Percentiles rank a stretch among this genome's conserved stretches.
Evolutionary conservation across 257 asterid genomes (phyloP).

Genomic region (Parsonsia alboflavescens): DNA sequence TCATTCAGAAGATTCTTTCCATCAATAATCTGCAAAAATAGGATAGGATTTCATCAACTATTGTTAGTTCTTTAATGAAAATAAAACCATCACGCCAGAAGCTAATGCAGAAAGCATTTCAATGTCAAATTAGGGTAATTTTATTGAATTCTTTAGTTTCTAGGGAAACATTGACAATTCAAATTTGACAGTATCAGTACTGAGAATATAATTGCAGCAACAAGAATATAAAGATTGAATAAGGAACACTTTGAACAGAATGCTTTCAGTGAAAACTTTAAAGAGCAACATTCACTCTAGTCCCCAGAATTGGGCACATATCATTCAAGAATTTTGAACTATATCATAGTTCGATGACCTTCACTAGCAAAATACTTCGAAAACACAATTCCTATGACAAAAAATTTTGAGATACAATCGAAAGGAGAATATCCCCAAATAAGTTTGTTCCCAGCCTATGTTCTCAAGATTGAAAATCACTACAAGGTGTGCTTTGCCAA

Average conservation of each 20-base stretch:
- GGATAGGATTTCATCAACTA: not conserved
- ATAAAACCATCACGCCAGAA: not conserved
- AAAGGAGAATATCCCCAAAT: not conserved
- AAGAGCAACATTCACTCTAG: not conserved
- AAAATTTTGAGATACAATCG: not conserved
- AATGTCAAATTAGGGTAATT: not conserved
- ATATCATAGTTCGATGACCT: not conserved
- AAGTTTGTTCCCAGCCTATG: not conserved
- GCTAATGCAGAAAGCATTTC: not conserved
- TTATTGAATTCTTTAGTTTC: not conserved
- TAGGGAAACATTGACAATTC: not conserved
- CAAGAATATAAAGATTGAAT: not conserved
- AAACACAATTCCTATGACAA: not conserved
- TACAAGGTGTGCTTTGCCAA: too few relatives aligned
- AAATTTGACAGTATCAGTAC: not conserved
- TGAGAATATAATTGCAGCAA: not conserved
- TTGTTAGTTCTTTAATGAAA: not conserved
- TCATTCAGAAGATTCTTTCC: constrained; percentile 87
- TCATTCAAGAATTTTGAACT: not conserved
- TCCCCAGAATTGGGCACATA: not conserved
- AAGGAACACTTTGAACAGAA: not conserved
- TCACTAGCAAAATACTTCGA: not conserved
- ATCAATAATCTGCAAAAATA: constrained; percentile 54
- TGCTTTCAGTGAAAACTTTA: not conserved
- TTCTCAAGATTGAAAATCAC: not conserved